Evolutionary conservation across 495 filamentous ascomycete genomes (phyloP), one percentile per base, ranked within the genome.

Genomic region (Hypoxylon crocopeplum): DNA sequence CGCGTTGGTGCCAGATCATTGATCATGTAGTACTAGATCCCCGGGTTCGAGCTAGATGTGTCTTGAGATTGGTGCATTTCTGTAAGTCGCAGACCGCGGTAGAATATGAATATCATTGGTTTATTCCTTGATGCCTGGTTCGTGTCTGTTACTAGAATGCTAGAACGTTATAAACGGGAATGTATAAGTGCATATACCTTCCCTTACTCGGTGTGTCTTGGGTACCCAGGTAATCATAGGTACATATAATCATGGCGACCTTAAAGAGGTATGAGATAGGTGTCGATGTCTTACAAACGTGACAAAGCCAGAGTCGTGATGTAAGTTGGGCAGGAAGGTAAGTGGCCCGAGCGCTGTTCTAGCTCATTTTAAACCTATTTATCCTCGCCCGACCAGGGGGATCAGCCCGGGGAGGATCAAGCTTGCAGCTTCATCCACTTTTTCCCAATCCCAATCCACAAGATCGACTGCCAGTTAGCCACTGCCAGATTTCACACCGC

Each of bases 401-500:
- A 10, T 6, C 7, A 34, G 32, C n/a, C 32, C 32, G 12, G 12
- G n/a, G 32, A n/a, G 4, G 8, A 27, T 20, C 3, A 22, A 10
- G 40, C 7, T 16, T 10, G 40, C 40, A 44, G 22, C 40, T 29
- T 34, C 27, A 12, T 19, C 59, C 59, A 53, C 60, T 57, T 58
- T 58, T 57, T 21, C 22, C 15, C 17, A 46, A 56, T 32, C 39
- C 49, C n/a, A n/a, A n/a, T n/a, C n/a, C n/a, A 50, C 39, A 59
- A 57, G 52, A 58, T 63, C 53, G 13, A 58, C 53, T 44, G 33
- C 59, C 60, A 63, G 60, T 63, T 48, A 58, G 48, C 60, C 39
- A 41, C 60, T 56, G 60, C 60, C 60, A 63, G 53, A 57, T 63
- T 63, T 63, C 60, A 57, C 59, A 62, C 60, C 53, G 53, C 60